These are phyloP conservation scores for Nectriaceae sp. DNA, from an alignment of 2,329 filamentous ascomycete genomes.

Conservation along the genomic window DNA sequence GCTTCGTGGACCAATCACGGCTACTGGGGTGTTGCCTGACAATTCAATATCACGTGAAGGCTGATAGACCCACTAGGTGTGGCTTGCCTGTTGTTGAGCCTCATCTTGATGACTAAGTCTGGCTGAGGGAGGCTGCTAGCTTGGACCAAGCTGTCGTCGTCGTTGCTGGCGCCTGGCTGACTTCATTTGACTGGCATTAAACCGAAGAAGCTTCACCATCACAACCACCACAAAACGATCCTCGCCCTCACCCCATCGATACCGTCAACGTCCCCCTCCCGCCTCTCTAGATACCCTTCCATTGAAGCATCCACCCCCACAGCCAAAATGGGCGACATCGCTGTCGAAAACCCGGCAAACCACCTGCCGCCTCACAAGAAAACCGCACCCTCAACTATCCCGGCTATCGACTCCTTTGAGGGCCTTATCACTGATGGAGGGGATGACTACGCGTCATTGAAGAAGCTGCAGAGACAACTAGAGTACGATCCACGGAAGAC, in stretches of 20 bases:
- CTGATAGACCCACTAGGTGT: too few species aligned
- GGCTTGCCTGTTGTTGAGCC: neutral
- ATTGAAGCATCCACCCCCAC: slow-evolving; percentile 1
- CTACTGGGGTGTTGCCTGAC: slow-evolving; percentile 1
- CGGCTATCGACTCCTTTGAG: slow-evolving; percentile 88
- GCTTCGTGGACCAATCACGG: slow-evolving; percentile 20
- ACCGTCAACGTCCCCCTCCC: slow-evolving; percentile 1
- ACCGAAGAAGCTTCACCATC: slow-evolving; percentile 25
- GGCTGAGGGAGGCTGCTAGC: slow-evolving; percentile 16
- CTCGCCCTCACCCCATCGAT: slow-evolving; percentile 12
- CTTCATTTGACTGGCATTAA: slow-evolving; percentile 28
- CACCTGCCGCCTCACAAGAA: slow-evolving; percentile 78
- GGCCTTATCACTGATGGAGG: slow-evolving; percentile 77
- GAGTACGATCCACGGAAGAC: slow-evolving; percentile 61
- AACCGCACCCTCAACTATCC: slow-evolving; percentile 76
- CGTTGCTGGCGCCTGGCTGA: slow-evolving; percentile 29
- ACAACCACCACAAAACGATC: slow-evolving; percentile 11
- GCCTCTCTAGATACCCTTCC: neutral
- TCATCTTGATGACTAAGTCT: slow-evolving; percentile 24
- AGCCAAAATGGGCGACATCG: slow-evolving; percentile 77
- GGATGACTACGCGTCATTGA: slow-evolving; percentile 93
- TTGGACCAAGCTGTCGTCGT: slow-evolving; percentile 29
- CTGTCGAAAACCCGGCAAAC: slow-evolving; percentile 79
- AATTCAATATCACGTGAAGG: slow-evolving; percentile 18
- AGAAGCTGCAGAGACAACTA: slow-evolving; percentile 93